Conservation (phyloP, 148 eudicot species). For the Linanthus parryae region DNA sequence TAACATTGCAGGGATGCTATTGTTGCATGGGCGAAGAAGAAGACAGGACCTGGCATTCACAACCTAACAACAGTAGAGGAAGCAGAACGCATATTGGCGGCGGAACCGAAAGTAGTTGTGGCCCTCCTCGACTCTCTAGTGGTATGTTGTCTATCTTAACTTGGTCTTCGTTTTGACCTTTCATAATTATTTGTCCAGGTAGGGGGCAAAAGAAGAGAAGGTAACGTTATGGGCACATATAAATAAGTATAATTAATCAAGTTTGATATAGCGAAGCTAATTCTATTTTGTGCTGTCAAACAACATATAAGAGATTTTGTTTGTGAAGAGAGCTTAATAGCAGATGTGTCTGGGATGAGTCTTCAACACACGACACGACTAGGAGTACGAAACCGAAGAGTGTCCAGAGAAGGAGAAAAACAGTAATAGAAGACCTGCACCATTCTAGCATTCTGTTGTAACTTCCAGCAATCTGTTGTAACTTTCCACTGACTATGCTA, state of each 20-base stretch:
- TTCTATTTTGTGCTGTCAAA: not conserved
- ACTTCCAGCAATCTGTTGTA: too few relatives aligned
- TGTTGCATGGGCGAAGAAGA: slow-evolving; percentile 74
- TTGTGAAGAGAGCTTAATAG: not conserved
- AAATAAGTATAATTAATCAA: not conserved
- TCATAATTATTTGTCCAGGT: not conserved
- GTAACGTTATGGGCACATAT: too few relatives aligned
- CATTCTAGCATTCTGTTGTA: too few relatives aligned
- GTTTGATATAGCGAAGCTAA: not conserved
- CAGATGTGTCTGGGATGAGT: too few relatives aligned
- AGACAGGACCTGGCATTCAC: slow-evolving; percentile 52
- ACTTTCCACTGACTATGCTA: too few relatives aligned
- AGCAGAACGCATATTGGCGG: slow-evolving; percentile 49
- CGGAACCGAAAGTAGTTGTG: slow-evolving; percentile 46
- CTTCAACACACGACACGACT: too few relatives aligned
- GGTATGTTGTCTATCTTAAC: slow-evolving; percentile 27
- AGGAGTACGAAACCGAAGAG: too few relatives aligned
- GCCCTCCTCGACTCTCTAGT: slow-evolving; percentile 53
- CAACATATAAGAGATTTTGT: not conserved
- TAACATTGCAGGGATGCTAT: slow-evolving; percentile 49
- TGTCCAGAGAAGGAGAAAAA: too few relatives aligned
- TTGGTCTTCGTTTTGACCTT: not conserved
- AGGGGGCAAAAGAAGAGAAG: too few relatives aligned
- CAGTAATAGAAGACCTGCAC: too few relatives aligned
- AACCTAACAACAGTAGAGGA: slow-evolving; percentile 55